Evolutionary conservation across 2,329 filamentous ascomycete species (phyloP), one percentile per base, ranked within the genome.

Genomic region (Zasmidium citrigriseum): DNA sequence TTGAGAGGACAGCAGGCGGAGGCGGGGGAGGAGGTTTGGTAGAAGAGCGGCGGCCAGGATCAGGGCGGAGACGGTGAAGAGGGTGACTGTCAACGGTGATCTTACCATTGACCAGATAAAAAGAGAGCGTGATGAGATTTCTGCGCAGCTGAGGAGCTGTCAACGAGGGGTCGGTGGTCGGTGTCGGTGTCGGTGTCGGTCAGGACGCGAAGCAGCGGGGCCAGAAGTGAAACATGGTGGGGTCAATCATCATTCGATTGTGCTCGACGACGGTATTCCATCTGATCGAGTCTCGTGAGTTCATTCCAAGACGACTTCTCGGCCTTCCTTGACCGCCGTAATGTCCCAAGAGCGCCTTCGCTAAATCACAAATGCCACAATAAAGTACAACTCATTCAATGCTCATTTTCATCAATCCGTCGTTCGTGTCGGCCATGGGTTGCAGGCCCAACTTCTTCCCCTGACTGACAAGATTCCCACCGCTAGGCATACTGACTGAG

Each of bases 401-500:
- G 74, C 90, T 96, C 90, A 98, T 95, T 68, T 93, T 92, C 89
- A 96, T 96, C 64, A 97, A 82, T 1, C 92, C 90, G 73, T 97
- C 93, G 72, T 91, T 91, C n/a, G 93, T 93, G 75, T 97, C 93
- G 18, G 86, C 89, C 93, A 98, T 97, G 1, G 93, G 91, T 75
- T 97, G 93, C 66, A 96, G 83, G 9, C 91, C 91, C 14, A 96
- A 81, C 29, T 90, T 62, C 80, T 88, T 83, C 25, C 68, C 68
- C 46, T 66, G 63, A 51, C 56, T 62, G 24, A 63, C 57, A 46
- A 66, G 46, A 29, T 63, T 58, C 11, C 59, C 59, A 34, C 23
- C 41, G 11, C 55, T 44, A 25, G 47, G 44, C 23, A 58, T 46
- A 48, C 60, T 62, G 14, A 45, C 27, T 27, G 59, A 57, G 12